Evolutionary conservation across 306 rosid genomes (phyloP), one percentile per base, ranked within the genome.

Genomic region (Cucurbita ficifolia): DNA sequence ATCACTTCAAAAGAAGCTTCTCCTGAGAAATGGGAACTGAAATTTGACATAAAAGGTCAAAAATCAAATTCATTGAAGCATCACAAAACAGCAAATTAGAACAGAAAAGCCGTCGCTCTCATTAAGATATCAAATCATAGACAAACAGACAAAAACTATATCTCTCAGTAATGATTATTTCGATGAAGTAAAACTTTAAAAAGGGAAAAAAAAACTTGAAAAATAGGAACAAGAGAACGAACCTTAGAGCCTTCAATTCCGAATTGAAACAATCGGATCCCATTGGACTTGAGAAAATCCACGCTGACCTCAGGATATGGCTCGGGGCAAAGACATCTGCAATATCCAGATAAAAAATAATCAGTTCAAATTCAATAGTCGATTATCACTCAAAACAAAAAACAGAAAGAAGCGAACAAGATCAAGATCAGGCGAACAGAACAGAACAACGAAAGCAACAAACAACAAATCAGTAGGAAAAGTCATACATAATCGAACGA

Each of bases 171-270:
- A 29, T 22, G 11, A 68, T 46, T 46, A 45, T 52, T 45, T 45
- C 8, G 12, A 1, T 40, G 21, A 73, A 36, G 76, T 67, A 49
- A 29, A 29, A 29, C 33, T 29, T 29, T 0, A 29, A 29, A 29
- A 29, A 29, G 33, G 33, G 33, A 29, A 29, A 29, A 29, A 29
- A 29, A 29, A 29, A 29, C 33, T 29, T 29, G 33, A 29, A 29
- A 29, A 29, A 29, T 29, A 29, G 33, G 33, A 29, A 29, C 33
- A 29, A 29, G 33, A 45, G n/a, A 40, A 70, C 13, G 80, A 36
- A 95, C 99, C 99, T 95, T 91, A 68, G 86, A 78, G 70, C 99
- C 96, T 80, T 95, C 97, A 79, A 95, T 95, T 57, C 96, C 97
- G 77, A 95, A 91, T 48, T 95, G 99, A 86, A 79, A 88, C 74